phyloP scores from a whole-genome alignment of 306 rosid species.

The Cicer bijugum region DNA sequence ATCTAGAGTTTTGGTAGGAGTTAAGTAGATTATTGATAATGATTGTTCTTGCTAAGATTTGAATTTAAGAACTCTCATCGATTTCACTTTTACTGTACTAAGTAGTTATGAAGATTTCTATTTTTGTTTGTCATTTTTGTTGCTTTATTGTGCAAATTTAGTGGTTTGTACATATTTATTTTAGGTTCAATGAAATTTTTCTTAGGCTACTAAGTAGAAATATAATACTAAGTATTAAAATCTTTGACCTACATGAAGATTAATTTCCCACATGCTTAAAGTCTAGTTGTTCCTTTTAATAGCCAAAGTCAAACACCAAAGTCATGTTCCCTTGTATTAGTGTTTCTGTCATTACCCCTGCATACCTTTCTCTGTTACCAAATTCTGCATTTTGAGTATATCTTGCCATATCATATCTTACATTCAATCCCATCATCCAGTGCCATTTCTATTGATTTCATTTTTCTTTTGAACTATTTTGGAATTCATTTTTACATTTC shows the following conservation, averaged over 20 bases:
- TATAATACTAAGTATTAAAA: neutral
- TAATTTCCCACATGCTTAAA: neutral
- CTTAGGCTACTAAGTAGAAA: conserved; percentile 17
- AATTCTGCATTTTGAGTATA: too few relatives aligned
- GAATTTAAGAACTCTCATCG: too few relatives aligned
- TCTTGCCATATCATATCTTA: too few relatives aligned
- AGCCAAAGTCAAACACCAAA: conserved; percentile 9
- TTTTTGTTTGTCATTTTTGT: neutral
- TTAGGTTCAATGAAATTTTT: neutral
- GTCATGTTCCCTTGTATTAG: conserved; percentile 6
- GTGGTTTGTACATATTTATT: neutral
- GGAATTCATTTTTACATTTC: too few relatives aligned
- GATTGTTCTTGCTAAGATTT: too few relatives aligned
- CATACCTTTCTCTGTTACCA: neutral
- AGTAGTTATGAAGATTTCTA: neutral
- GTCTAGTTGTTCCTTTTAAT: conserved; percentile 20
- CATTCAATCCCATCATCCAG: too few relatives aligned
- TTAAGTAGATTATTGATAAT: too few relatives aligned
- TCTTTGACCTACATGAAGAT: neutral
- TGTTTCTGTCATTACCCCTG: conserved; percentile 33
- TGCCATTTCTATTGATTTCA: too few relatives aligned
- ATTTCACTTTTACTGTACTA: too few relatives aligned
- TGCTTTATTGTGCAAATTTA: conserved; percentile 10
- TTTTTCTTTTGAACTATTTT: too few relatives aligned
- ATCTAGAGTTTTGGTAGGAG: too few relatives aligned